Base-by-base conservation (phyloP, 2,329 filamentous ascomycete species). In the Aaosphaeria pasadenensis region DNA sequence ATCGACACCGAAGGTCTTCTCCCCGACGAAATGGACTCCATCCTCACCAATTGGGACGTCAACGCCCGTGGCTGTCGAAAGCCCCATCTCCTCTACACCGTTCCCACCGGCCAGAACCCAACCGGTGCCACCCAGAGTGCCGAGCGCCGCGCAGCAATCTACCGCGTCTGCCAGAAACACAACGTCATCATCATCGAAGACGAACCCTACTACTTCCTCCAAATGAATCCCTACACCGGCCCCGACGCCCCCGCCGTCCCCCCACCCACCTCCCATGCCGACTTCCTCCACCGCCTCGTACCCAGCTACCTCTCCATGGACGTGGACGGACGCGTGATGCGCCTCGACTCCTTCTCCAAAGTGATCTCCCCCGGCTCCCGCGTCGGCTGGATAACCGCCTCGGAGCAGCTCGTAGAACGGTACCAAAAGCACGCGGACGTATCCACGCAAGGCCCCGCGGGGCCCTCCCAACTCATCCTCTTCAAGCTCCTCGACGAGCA, bases 321-420 rank as follows among this genome's bases (percentile, higher is more conserved):
- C 65, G 78, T 82, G 1, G 91, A 96, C 67, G 92, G 91, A 6
- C 87, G 91, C 52, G 91, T 96, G 33, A 78, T 96, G 74, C 87
- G 91, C 33, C 81, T 96, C 71, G 91, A 96, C 67, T 95, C 90
- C 0, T 95, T 96, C 73, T 95, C 89, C 62, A 96, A 96, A 74
- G 89, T 96, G 1, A 78, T 96, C 31, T 81, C 90, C 0, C 91
- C 92, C 0, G 91, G 91, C 6, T 85, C 87, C 11, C 83, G 91
- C 40, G 73, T 87, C 38, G 91, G 91, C 39, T 99, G 94, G 92
- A 81, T 96, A 49, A 95, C 92, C 0, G 92, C 85, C 1, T 88
- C 88, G 2, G 86, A 87, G 61, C 87, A 96, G 73, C 79, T 99
- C 49, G 75, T 95, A 49, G 88, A 95, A 70, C 82, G 88, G 36